Conservation (phyloP, 768 basidiomycete species). For the Stropharia rugosoannulata region DNA sequence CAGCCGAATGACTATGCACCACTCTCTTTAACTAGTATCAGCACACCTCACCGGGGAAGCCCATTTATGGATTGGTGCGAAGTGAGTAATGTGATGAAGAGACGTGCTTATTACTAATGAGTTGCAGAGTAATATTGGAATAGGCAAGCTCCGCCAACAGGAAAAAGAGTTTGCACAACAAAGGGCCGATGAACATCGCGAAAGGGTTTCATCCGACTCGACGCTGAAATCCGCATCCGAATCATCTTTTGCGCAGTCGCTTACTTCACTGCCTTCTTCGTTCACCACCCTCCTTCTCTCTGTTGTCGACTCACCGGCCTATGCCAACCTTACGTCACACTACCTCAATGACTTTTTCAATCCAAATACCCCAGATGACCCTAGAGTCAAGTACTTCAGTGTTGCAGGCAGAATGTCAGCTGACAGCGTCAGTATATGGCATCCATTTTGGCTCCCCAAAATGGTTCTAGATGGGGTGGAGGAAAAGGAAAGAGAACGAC, state of each 20-base stretch:
- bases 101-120: not conserved
- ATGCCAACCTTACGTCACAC: constrained; percentile 85
- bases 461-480: constrained; percentile 89
- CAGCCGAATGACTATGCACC: constrained; percentile 82
- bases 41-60: constrained; percentile 93
- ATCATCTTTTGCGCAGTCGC: constrained; percentile 41
- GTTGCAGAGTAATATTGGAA: constrained; percentile 81
- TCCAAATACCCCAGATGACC: constrained; percentile 75
- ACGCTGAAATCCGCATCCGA: constrained; percentile 30
- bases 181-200: constrained; percentile 3
- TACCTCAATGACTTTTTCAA: constrained; percentile 84
- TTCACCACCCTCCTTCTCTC: constrained; percentile 87
- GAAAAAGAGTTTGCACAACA: constrained; percentile 28
- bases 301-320: constrained; percentile 93
- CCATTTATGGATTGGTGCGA: constrained; percentile 99
- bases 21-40: constrained; percentile 82
- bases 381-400: constrained; percentile 87
- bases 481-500: constrained; percentile 48
- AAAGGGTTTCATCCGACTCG: constrained; percentile 11
- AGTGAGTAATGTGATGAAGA: constrained; percentile 41
- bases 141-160: constrained; percentile 63
- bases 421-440: constrained; percentile 68
- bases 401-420: constrained; percentile 73
- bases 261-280: constrained; percentile 72
- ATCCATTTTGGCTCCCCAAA: constrained; percentile 97